Percentiles rank a stretch among this genome's conserved stretches.
Evolutionary conservation across 2,329 filamentous ascomycete species (phyloP).

Genomic region (Clarireedia paspali): DNA sequence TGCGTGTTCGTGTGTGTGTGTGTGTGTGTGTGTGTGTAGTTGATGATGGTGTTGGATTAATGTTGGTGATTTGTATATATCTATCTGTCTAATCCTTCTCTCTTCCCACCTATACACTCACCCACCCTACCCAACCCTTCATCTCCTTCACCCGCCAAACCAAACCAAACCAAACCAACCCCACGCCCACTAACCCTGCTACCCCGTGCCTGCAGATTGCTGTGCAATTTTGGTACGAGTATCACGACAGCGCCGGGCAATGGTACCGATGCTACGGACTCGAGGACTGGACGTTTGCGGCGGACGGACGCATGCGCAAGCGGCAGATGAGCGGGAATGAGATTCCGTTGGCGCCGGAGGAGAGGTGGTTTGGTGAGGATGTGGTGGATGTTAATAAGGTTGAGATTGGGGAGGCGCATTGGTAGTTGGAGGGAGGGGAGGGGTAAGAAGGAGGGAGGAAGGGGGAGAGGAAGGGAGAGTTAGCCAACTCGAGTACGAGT

Average conservation of each 20-base stretch:
- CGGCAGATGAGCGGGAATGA: conserved; percentile 71
- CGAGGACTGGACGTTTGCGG: conserved; percentile 70
- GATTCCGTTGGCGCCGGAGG: conserved; percentile 50
- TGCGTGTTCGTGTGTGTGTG: too few species aligned
- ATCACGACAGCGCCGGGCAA: conserved; percentile 63
- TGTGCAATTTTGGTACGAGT: conserved; percentile 74
- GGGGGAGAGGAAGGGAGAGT: neutral
- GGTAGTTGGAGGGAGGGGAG: conserved; percentile 34
- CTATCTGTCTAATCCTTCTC: too few species aligned
- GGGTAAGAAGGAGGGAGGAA: neutral
- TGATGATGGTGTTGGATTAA: too few species aligned
- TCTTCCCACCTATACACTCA: too few species aligned
- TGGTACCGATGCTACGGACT: conserved; percentile 88
- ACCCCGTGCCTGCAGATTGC: conserved; percentile 47
- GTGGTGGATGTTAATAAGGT: conserved; percentile 59
- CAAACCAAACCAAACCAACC: too few species aligned
- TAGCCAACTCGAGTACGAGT: too few species aligned
- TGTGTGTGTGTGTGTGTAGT: too few species aligned
- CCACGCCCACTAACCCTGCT: too few species aligned
- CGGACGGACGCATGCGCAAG: conserved; percentile 64
- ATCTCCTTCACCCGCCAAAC: too few species aligned
- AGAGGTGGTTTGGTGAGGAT: conserved; percentile 63
- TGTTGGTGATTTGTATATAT: too few species aligned
- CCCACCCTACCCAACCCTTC: neutral
- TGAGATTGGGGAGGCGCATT: conserved; percentile 59